These are phyloP conservation scores for Zygoascus meyerae DNA, from an alignment of 1,139 yeast genomes.

Conservation along the genomic window DNA sequence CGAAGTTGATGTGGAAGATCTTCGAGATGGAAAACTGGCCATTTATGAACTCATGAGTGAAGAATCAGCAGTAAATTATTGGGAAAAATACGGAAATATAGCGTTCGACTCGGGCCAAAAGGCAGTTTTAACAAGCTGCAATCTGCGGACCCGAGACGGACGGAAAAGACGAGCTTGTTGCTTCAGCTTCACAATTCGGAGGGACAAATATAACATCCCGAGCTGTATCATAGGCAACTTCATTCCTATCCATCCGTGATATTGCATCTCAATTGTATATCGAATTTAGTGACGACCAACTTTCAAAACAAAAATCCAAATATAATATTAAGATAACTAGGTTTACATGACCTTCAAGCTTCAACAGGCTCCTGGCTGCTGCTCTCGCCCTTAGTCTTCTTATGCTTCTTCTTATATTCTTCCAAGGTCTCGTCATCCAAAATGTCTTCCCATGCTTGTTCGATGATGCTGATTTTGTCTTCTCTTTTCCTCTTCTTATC, in stretches of 20 bases:
- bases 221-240: conserved; percentile 95
- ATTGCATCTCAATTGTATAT: no score
- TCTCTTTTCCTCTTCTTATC: conserved; percentile 35
- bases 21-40: conserved; percentile 87
- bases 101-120: conserved; percentile 96
- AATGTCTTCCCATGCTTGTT: conserved; percentile 59
- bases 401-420: conserved; percentile 34
- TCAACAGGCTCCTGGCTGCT: no score
- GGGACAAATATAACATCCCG: conserved; percentile 92
- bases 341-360: no score
- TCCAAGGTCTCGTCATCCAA: conserved; percentile 57
- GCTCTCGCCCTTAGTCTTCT: conserved; percentile 21
- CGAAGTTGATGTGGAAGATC: conserved; percentile 86
- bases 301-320: no score
- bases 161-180: conserved; percentile 80
- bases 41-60: conserved; percentile 94
- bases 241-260: conserved; percentile 66
- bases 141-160: conserved; percentile 78
- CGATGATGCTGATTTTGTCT: conserved; percentile 29
- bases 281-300: no score
- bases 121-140: conserved; percentile 90
- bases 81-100: conserved; percentile 97
- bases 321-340: no score
- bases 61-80: conserved; percentile 94
- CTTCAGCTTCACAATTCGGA: conserved; percentile 86